Base-by-base conservation (phyloP, 345 rosid genomes). In the Fremontodendron californicum region DNA sequence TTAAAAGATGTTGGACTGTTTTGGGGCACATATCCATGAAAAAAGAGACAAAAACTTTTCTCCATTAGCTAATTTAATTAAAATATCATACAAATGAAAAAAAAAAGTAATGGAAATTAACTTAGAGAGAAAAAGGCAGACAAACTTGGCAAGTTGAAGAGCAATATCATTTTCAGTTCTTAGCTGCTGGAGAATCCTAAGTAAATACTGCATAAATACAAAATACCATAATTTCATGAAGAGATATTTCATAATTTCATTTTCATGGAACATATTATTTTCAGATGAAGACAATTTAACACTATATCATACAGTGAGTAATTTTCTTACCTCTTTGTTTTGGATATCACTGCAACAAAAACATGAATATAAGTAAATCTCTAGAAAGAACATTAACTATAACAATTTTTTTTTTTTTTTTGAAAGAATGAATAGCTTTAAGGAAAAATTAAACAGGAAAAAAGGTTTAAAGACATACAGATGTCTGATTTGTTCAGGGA, bases 111-210 rank as follows among this genome's bases (percentile, higher is more conserved):
- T 27, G n/a, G 25, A 52, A 71, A 49, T 69, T 27, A 27, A 15
- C 25, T 46, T 16, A 71, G 29, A 54, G 62, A 65, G 10, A 72
- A 64, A 76, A 78, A 43, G 6, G 51, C 33, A 82, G 78, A 83
- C 86, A 78, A 76, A 85, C 88, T 82, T 85, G 70, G 87, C 84
- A 25, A 80, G 82, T 54, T 87, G 92, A 69, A 86, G 77, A 52
- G 91, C 89, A 79, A 86, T 83, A 78, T 90, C 86, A 68, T 86
- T 84, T 76, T 91, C 90, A 61, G 49, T 81, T 81, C 88, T 88
- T n/a, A 89, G 81, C 73, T 81, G 87, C 76, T 84, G 84, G 11
- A 91, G 83, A 55, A 73, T 84, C 81, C 91, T 85, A 27, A 91
- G 77, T 77, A 89, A 57, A 65, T 81, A 80, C 96, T 91, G 90